Percentiles rank a stretch among this genome's conserved stretches.
Conservation (phyloP, 192 early-diverging fungal species). For the Thamnidium elegans region DNA sequence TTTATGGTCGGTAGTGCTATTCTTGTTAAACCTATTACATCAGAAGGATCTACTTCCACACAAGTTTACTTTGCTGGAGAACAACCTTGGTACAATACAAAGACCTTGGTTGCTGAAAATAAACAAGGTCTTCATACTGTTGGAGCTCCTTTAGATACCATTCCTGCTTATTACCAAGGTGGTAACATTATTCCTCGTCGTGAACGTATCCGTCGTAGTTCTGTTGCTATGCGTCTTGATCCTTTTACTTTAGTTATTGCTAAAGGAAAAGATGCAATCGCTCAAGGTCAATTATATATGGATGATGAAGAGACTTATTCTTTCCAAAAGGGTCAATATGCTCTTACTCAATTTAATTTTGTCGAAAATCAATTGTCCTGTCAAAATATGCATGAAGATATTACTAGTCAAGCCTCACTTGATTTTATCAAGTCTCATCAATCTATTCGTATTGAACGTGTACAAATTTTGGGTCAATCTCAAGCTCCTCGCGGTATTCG, state of each 20-base stretch:
- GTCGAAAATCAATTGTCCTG: conserved; percentile 38
- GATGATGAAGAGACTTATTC: conserved; percentile 89
- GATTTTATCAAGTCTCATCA: conserved; percentile 30
- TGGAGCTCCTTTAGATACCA: conserved; percentile 68
- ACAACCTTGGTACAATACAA: conserved; percentile 68
- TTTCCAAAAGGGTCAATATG: conserved; percentile 66
- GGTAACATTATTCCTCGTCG: conserved; percentile 86
- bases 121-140: conserved; percentile 41
- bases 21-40: conserved; percentile 66
- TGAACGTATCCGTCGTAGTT: conserved; percentile 81
- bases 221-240: conserved; percentile 75
- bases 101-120: conserved; percentile 39
- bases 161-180: conserved; percentile 86
- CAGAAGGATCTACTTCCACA: conserved; percentile 54
- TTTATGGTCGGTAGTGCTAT: conserved; percentile 88
- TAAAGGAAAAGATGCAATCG: conserved; percentile 60
- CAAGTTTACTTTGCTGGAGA: conserved; percentile 62
- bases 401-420: neutral
- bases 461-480: conserved; percentile 37
- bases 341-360: conserved; percentile 55
- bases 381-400: conserved; percentile 20
- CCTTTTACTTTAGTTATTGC: conserved; percentile 91
- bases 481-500: neutral
- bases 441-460: conserved; percentile 41
- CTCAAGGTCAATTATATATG: conserved; percentile 77